Percentiles rank a stretch among this genome's conserved stretches.
Conservation (phyloP, 2,329 filamentous ascomycete genomes). For the Microcyclosporella mali region DNA sequence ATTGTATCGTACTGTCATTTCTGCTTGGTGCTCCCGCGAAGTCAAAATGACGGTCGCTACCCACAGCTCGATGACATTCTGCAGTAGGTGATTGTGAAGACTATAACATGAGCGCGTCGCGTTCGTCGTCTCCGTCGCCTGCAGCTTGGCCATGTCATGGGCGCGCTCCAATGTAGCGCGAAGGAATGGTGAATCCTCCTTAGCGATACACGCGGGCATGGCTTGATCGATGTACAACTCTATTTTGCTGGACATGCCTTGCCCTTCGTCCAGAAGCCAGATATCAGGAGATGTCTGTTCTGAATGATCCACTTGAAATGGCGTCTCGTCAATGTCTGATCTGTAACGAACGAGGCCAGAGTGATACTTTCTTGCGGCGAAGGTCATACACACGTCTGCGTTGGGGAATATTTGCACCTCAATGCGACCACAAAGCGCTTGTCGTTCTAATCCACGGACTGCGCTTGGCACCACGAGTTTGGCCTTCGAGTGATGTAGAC, state of each 20-base stretch:
- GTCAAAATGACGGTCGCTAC: slow-evolving; percentile 44
- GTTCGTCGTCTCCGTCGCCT: not conserved
- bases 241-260: slow-evolving; percentile 47
- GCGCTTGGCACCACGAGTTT: slow-evolving; percentile 47
- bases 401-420: slow-evolving; percentile 49
- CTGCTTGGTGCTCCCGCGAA: no score
- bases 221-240: slow-evolving; percentile 39
- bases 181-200: slow-evolving; percentile 48
- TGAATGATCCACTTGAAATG: not conserved
- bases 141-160: slow-evolving; percentile 2
- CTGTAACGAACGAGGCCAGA: slow-evolving; percentile 1
- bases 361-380: slow-evolving; percentile 20
- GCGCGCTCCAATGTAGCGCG: slow-evolving; percentile 42
- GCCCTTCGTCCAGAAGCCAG: slow-evolving; percentile 24
- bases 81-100: slow-evolving; percentile 42
- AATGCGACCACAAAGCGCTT: slow-evolving; percentile 46
- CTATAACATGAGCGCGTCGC: slow-evolving; percentile 18
- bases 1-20: no score
- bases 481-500: slow-evolving; percentile 48
- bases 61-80: slow-evolving; percentile 52
- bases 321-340: not conserved
- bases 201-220: slow-evolving; percentile 37
- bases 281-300: not conserved
- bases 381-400: slow-evolving; percentile 25
- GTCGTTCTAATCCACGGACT: slow-evolving; percentile 44